Base-by-base conservation (phyloP, 441 rosid species). In the Aleurites moluccanus region DNA sequence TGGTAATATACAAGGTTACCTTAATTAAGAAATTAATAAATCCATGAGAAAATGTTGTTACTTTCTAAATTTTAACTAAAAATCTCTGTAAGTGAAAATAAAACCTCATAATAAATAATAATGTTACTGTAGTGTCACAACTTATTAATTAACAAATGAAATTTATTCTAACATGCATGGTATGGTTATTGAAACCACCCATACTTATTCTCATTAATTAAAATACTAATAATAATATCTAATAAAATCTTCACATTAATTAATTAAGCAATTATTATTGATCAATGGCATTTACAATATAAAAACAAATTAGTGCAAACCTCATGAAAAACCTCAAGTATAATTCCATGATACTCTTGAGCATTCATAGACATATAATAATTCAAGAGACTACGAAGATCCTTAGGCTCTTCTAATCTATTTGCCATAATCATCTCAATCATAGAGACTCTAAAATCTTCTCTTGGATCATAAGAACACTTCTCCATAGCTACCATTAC, bases 401-500 rank as follows among this genome's bases (percentile, higher is more conserved):
- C 91, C 56, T 83, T 84, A 1, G 92, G 86, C 27, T 89, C 84
- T 60, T 86, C 81, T 40, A 95, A 85, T 75, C 84, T 82, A 74
- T 91, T 95, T 0, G 84, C 84, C 75, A 85, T 74, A 18, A 95
- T 91, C 94, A 95, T 88, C 82, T 91, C 97, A 10, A 87, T 79
- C 93, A 95, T 90, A 16, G 99, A 95, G 27, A 86, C 92, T 80
- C 87, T 83, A 67, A 91, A 95, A 79, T 95, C 99, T 80, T 86
- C 86, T 78, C 89, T 83, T n/a, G 96, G 98, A 84, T 91, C 91
- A 53, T 80, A 75, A 25, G 98, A 91, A 77, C 86, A 78, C 80
- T 86, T 93, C 78, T 95, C 99, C 93, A 86, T 83, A 0, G 96
- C 98, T 73, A 92, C 87, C 96, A 92, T 86, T 27, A 92, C 90